Percentiles rank a stretch among this genome's conserved stretches.
phyloP scores from a whole-genome alignment of 495 filamentous ascomycete species.

The Daldinia bambusicola region DNA sequence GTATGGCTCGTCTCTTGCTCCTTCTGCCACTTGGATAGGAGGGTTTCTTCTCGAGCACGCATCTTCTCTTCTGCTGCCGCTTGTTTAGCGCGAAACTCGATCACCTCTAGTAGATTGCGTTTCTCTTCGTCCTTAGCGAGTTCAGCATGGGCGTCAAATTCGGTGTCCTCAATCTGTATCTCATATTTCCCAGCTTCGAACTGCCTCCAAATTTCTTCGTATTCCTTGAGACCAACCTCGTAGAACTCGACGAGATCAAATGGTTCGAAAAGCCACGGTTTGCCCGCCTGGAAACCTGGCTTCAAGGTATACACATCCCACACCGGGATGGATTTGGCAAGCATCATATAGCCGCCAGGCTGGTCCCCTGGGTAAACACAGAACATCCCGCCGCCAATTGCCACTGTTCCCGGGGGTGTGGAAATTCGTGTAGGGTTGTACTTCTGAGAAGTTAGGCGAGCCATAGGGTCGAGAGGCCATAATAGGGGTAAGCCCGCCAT shows the following conservation, averaged over 20 bases:
- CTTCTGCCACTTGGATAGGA: slow-evolving; percentile 53
- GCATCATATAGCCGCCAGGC: slow-evolving; percentile 68
- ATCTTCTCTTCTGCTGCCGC: slow-evolving; percentile 50
- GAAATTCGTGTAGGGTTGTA: slow-evolving; percentile 68
- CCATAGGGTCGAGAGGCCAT: slow-evolving; percentile 66
- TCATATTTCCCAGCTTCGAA: slow-evolving; percentile 55
- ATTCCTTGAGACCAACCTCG: slow-evolving; percentile 62
- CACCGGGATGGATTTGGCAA: slow-evolving; percentile 64
- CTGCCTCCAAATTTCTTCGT: slow-evolving; percentile 51
- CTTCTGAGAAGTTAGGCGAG: slow-evolving; percentile 65
- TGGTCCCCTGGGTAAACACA: slow-evolving; percentile 67
- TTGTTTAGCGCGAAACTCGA: slow-evolving; percentile 29
- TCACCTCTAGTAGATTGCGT: background rate
- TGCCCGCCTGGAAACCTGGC: slow-evolving; percentile 53
- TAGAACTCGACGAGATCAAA: slow-evolving; percentile 68
- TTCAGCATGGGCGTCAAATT: slow-evolving; percentile 26
- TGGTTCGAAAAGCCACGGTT: slow-evolving; percentile 67
- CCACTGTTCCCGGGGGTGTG: slow-evolving; percentile 65
- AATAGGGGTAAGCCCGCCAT: slow-evolving; percentile 64
- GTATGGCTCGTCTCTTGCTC: slow-evolving; percentile 58
- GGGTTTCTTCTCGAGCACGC: slow-evolving; percentile 48
- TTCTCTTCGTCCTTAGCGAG: slow-evolving; percentile 18
- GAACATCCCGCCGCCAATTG: slow-evolving; percentile 65
- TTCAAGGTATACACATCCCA: slow-evolving; percentile 66
- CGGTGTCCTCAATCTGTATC: slow-evolving; percentile 20